Evolutionary conservation across 2,329 filamentous ascomycete genomes (phyloP).

Genomic region (Purpureocillium lavendulum): DNA sequence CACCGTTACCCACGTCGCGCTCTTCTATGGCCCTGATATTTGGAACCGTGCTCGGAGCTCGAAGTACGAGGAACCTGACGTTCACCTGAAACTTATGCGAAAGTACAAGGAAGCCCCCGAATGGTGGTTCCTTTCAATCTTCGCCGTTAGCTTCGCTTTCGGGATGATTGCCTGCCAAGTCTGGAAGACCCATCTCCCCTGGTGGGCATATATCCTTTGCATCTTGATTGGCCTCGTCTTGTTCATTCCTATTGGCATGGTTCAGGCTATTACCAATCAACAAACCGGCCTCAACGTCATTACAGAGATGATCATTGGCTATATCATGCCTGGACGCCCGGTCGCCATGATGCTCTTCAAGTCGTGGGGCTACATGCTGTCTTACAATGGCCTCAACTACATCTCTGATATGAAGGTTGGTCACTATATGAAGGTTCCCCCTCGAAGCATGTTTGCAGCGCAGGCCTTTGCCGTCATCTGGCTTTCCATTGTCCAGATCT

Average conservation of each 20-base stretch:
- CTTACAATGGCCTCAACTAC: conserved; percentile 37
- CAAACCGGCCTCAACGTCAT: conserved; percentile 40
- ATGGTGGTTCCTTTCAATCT: conserved; percentile 48
- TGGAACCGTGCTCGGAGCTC: conserved; percentile 20
- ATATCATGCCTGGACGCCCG: conserved; percentile 37
- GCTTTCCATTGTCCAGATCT: conserved; percentile 28
- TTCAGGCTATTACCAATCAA: conserved; percentile 40
- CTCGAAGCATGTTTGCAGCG: conserved; percentile 37
- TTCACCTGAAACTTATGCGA: conserved; percentile 47
- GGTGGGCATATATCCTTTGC: conserved; percentile 32
- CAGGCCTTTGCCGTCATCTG: conserved; percentile 33
- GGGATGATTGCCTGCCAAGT: conserved; percentile 27
- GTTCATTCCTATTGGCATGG: conserved; percentile 34
- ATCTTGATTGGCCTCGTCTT: conserved; percentile 30
- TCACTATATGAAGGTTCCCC: conserved; percentile 45
- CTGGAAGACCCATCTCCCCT: conserved; percentile 32
- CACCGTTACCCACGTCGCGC: conserved; percentile 39
- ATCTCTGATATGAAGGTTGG: conserved; percentile 42
- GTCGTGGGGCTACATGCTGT: conserved; percentile 36
- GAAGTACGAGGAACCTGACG: conserved; percentile 34
- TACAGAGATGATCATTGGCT: conserved; percentile 39
- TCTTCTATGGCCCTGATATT: conserved; percentile 46
- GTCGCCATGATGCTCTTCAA: conserved; percentile 45
- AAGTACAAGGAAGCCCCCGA: conserved; percentile 46
- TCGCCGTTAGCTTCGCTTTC: conserved; percentile 40